phyloP scores from a whole-genome alignment of 202 grass and related monocot species.

The Panicum hallii region DNA sequence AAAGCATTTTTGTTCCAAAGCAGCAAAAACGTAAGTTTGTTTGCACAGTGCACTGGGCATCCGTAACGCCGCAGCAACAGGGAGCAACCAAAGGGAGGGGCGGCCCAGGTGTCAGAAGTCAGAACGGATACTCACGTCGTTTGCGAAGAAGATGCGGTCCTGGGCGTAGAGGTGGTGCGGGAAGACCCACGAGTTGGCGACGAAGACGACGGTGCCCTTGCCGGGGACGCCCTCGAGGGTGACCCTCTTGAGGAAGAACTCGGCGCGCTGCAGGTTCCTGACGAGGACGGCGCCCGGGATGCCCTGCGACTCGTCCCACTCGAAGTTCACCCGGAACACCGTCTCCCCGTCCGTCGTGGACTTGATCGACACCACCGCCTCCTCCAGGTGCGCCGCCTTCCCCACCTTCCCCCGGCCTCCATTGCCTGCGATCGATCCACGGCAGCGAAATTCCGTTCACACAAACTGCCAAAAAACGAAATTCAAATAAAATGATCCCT shows the following conservation, averaged over 20 bases:
- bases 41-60: not conserved
- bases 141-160: constrained; percentile 85
- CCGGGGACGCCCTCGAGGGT: constrained; percentile 71
- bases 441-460: not conserved
- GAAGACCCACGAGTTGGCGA: constrained; percentile 91
- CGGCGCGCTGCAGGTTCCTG: constrained; percentile 56
- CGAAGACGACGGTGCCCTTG: constrained; percentile 72
- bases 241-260: constrained; percentile 82
- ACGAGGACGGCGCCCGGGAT: constrained; percentile 80
- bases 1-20: not conserved
- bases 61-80: not conserved
- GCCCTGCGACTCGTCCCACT: constrained; percentile 75
- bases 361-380: constrained; percentile 50
- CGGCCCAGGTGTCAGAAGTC: not conserved
- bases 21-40: not conserved
- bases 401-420: constrained; percentile 55
- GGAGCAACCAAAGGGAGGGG: not conserved
- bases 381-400: constrained; percentile 57
- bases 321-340: constrained; percentile 60
- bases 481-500: not conserved
- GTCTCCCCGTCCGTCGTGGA: constrained; percentile 56
- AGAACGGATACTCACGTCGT: constrained; percentile 52
- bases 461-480: not conserved
- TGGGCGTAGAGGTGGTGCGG: constrained; percentile 39
- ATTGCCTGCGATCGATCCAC: constrained; percentile 42